phyloP scores from a whole-genome alignment of 805 yeast genomes.

The Komagataella phaffii region DNA sequence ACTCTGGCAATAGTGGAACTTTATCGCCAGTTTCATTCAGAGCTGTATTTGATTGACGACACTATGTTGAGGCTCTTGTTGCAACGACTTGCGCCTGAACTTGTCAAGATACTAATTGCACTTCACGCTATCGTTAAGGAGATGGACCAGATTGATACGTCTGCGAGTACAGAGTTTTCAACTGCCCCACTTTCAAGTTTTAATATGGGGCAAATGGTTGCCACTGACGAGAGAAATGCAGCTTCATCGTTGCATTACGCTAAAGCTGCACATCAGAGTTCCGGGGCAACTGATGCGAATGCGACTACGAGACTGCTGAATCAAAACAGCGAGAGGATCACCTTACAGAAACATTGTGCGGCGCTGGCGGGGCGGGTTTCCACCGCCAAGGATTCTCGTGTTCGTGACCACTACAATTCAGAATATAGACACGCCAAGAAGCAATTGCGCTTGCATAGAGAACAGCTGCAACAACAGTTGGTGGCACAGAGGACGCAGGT shows the following conservation, averaged over 20 bases:
- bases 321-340: background rate
- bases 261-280: background rate
- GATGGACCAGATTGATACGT: background rate
- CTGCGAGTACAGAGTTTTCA: background rate
- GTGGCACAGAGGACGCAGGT: background rate
- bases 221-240: background rate
- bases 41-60: background rate
- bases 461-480: background rate
- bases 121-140: background rate
- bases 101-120: background rate
- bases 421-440: background rate
- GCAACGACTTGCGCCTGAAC: background rate
- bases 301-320: background rate
- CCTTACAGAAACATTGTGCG: background rate
- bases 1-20: background rate
- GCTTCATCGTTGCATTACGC: background rate
- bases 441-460: background rate
- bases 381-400: background rate
- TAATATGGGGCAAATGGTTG: background rate
- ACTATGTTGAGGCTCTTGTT: background rate
- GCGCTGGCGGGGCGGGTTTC: background rate
- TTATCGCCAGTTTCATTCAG: background rate
- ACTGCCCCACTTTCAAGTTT: background rate
- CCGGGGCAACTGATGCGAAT: background rate
- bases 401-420: background rate